A percentile compares a stretch with the other conserved stretches of the same genome.
Evolutionary conservation across 2,329 filamentous ascomycete species (phyloP).

Genomic region (Fonsecaea monophora): DNA sequence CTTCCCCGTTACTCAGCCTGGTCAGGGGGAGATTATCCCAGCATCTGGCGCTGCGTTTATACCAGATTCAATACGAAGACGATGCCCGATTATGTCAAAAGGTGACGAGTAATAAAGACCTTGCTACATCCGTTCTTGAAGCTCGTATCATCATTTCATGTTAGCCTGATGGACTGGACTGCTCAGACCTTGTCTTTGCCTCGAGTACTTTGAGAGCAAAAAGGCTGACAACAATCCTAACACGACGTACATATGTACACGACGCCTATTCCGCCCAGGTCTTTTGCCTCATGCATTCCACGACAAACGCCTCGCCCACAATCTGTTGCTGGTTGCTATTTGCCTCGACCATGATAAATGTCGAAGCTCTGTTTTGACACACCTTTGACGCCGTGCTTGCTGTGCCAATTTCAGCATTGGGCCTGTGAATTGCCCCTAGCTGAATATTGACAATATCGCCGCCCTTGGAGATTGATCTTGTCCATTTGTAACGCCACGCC

Average conservation of each 20-base stretch:
- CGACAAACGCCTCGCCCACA: slow-evolving; percentile 13
- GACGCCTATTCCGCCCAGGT: slow-evolving; percentile 11
- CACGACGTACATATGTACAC: slow-evolving; percentile 33
- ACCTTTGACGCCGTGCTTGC: slow-evolving; percentile 15
- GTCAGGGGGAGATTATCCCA: background rate
- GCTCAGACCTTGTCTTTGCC: slow-evolving; percentile 2
- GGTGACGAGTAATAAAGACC: background rate
- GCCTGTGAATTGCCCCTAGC: slow-evolving; percentile 4
- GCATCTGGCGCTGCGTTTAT: background rate
- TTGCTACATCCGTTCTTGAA: slow-evolving; percentile 6
- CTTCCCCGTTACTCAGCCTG: background rate
- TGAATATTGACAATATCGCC: background rate
- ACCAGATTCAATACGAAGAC: background rate
- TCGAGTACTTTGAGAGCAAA: background rate
- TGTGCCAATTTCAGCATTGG: background rate
- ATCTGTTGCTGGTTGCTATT: slow-evolving; percentile 19
- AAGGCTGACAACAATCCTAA: slow-evolving; percentile 21
- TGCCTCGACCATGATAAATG: slow-evolving; percentile 4
- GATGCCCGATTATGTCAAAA: background rate
- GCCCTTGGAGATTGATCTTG: background rate
- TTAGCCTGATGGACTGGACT: slow-evolving; percentile 13
- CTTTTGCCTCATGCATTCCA: slow-evolving; percentile 14
- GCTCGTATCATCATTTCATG: slow-evolving; percentile 31
- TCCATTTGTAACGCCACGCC: slow-evolving; percentile 22
- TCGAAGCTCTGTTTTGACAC: slow-evolving; percentile 10